A percentile compares a stretch with the other conserved stretches of the same genome.
Conservation (phyloP, 2,329 filamentous ascomycete genomes). For the Epichloe coenophiala region DNA sequence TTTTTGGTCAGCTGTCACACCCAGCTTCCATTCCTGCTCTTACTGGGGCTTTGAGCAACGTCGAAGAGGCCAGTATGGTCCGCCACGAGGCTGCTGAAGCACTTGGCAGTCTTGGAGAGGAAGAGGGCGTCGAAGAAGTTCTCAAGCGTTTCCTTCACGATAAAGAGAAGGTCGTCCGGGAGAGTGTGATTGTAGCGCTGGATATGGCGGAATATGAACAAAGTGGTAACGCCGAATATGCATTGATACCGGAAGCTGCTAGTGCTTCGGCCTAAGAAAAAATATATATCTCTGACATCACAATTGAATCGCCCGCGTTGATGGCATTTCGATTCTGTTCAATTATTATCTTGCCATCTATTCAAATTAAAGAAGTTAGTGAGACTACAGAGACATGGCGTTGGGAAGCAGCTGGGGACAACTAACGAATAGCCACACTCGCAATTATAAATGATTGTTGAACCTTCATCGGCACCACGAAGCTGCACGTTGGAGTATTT, state of each 20-base stretch:
- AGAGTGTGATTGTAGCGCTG: constrained; percentile 87
- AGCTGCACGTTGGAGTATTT: constrained; percentile 76
- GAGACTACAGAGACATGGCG: constrained; percentile 3
- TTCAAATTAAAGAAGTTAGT: not conserved
- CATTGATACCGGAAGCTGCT: constrained; percentile 59
- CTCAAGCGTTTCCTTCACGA: constrained; percentile 77
- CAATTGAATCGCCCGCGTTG: constrained; percentile 1
- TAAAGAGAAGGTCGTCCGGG: constrained; percentile 81
- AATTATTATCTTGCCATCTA: constrained; percentile 49
- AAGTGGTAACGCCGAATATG: constrained; percentile 79
- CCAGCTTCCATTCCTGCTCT: constrained; percentile 93
- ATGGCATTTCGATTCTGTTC: constrained; percentile 10
- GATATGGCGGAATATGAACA: constrained; percentile 98
- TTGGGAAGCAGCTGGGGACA: not conserved
- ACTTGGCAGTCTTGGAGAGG: constrained; percentile 82
- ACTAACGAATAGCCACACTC: constrained; percentile 73
- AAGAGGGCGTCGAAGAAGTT: constrained; percentile 81
- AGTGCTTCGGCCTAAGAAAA: constrained; percentile 26
- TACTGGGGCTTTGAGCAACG: constrained; percentile 61
- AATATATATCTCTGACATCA: constrained; percentile 2
- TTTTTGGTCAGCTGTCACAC: constrained; percentile 91
- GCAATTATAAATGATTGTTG: constrained; percentile 81
- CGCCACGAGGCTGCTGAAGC: constrained; percentile 95
- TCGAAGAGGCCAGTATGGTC: constrained; percentile 85
- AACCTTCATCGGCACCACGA: constrained; percentile 87